Evolutionary conservation across 257 asterid species (phyloP), one percentile per base, ranked within the genome.

Genomic region (Pogostemon cablin): DNA sequence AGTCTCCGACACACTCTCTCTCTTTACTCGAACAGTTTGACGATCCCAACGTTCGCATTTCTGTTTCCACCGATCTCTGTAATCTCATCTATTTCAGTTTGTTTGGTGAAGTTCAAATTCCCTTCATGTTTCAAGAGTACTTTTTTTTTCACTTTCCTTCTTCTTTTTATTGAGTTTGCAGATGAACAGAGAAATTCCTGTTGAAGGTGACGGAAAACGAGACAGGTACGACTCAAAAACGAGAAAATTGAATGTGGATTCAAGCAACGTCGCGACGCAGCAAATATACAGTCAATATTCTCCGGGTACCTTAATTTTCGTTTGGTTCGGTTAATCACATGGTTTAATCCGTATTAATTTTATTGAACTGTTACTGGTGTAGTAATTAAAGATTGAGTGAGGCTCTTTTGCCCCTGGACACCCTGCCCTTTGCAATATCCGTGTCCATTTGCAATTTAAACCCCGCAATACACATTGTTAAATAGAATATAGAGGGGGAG

Each of bases 121-220:
- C 15, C 1, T 54, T 65, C 38, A 52, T 34, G 12, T 58, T 54
- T 61, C 48, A 15, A 15, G 20, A 43, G 72, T 48, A 4, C n/a
- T 40, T n/a, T 54, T 62, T 9, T 12, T 32, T 34, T 56, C 35
- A 3, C 60, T 17, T 0, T 37, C n/a, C 32, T 25, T 25, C 32
- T 25, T 25, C 32, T 25, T 25, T 20, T 32, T 25, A 39, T 9
- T 46, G 37, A 49, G 25, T 17, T 76, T 48, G 74, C 75, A 67
- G 85, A 77, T 82, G 86, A 82, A 72, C 52, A 71, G 49, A 65
- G 34, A 88, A 90, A 79, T 72, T 75, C 52, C 47, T 20, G n/a
- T 57, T n/a, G 76, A 74, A 54, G 81, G 65, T 42, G 73, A 55
- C 11, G 78, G 67, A 12, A 75, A 71, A 4, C 75, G 73, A 50